A percentile compares a stretch with the other conserved stretches of the same genome.
These are phyloP conservation scores for Dryadomyces quercus-mongolicae DNA, from an alignment of 2,329 filamentous ascomycete species.

Conservation along the genomic window DNA sequence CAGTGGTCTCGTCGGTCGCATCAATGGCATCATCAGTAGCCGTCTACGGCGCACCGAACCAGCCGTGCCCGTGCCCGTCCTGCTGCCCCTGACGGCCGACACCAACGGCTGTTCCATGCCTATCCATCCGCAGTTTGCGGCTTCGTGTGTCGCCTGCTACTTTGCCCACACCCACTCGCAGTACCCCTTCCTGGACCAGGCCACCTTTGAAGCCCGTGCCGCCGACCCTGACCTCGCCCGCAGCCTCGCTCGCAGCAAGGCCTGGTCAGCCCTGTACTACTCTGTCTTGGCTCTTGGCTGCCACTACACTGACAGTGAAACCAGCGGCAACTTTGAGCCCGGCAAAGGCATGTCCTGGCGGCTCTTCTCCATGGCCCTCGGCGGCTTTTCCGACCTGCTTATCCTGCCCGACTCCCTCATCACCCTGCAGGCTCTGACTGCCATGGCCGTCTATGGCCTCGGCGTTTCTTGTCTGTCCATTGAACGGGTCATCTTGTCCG, in stretches of 20 bases:
- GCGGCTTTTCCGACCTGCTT: constrained; percentile 21
- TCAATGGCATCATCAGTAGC: constrained; percentile 14
- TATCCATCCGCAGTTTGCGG: constrained; percentile 2
- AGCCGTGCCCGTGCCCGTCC: background rate
- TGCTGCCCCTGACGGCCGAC: background rate
- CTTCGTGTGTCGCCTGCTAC: constrained; percentile 17
- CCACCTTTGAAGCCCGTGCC: constrained; percentile 21
- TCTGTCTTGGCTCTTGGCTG: constrained; percentile 24
- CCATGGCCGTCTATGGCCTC: constrained; percentile 18
- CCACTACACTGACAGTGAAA: constrained; percentile 14
- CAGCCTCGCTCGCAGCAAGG: constrained; percentile 16
- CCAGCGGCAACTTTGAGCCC: constrained; percentile 23
- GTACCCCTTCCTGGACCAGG: constrained; percentile 27
- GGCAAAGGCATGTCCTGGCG: constrained; percentile 26
- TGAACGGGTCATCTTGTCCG: constrained; percentile 19
- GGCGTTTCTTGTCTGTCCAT: constrained; percentile 19
- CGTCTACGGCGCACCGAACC: constrained; percentile 8
- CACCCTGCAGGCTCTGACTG: constrained; percentile 19
- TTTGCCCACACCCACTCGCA: constrained; percentile 26
- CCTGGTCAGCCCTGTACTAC: constrained; percentile 26
- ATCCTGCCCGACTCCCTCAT: constrained; percentile 17
- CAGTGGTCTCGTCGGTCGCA: constrained; percentile 17
- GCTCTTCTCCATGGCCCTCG: constrained; percentile 24
- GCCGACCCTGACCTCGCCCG: constrained; percentile 15
- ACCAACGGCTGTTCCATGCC: background rate